Evolutionary conservation across 2,329 filamentous ascomycete species (phyloP).

Genomic region (Fusarium sororula): DNA sequence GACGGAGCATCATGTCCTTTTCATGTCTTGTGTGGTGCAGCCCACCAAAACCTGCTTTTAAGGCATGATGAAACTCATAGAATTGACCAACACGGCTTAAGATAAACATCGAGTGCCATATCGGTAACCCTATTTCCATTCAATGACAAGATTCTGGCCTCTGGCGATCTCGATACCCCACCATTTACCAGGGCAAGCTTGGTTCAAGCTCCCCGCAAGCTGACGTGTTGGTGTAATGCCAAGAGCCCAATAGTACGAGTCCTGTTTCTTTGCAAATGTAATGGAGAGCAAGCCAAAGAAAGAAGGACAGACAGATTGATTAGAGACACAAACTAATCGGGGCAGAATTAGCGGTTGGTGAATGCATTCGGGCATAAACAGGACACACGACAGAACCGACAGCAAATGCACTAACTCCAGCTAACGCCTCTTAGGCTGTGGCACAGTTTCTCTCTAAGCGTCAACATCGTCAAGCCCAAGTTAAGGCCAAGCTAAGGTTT

Average conservation of each 20-base stretch:
- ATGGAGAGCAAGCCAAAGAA: not conserved
- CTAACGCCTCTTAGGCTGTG: conserved; percentile 17
- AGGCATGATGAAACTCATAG: not conserved
- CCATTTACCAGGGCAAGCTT: conserved; percentile 11
- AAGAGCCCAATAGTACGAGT: conserved; percentile 1
- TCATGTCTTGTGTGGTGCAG: not conserved
- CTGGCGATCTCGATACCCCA: conserved; percentile 32
- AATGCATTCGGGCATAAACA: conserved; percentile 2
- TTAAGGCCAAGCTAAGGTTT: conserved; percentile 10
- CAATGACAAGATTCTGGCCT: conserved; percentile 6
- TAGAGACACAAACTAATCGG: not conserved
- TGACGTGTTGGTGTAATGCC: conserved; percentile 26
- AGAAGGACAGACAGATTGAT: not conserved
- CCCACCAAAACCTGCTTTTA: conserved; percentile 24
- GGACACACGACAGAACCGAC: not conserved
- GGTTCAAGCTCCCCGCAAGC: conserved; percentile 17
- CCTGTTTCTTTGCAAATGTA: conserved; percentile 1
- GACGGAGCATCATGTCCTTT: not conserved
- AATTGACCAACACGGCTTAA: not conserved
- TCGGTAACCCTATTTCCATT: not conserved
- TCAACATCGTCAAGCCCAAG: not conserved
- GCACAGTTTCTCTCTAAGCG: not conserved
- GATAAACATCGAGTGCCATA: not conserved
- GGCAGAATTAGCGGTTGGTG: not conserved
- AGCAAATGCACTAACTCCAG: conserved; percentile 10